A percentile compares a stretch with the other conserved stretches of the same genome.
phyloP scores from a whole-genome alignment of 768 basidiomycete genomes.

The Fomitopsis serialis region DNA sequence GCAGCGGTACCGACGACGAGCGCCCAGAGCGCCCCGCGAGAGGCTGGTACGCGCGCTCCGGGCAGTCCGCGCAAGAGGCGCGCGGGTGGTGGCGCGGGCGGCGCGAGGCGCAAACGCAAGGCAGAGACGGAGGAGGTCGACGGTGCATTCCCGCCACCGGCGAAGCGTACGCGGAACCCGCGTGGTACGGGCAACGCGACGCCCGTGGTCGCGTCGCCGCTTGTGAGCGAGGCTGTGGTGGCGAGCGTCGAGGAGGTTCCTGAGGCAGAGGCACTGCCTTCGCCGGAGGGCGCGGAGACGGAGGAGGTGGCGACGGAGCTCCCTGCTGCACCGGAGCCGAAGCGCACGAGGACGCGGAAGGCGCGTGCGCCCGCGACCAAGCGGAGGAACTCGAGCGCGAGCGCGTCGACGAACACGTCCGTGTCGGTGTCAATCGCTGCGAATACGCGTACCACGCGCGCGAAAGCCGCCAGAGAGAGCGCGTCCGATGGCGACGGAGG shows the following conservation, averaged over 20 bases:
- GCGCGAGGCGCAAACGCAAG: slow-evolving; percentile 51
- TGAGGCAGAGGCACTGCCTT: slow-evolving; percentile 7
- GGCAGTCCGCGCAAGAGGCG: slow-evolving; percentile 46
- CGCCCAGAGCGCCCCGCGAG: slow-evolving; percentile 25
- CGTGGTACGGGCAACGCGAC: slow-evolving; percentile 32
- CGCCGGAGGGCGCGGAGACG: slow-evolving; percentile 17
- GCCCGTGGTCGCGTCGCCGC: slow-evolving; percentile 17
- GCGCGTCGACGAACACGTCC: slow-evolving; percentile 39
- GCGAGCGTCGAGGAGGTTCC: slow-evolving; percentile 29
- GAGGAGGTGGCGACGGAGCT: slow-evolving; percentile 32
- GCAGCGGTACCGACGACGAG: slow-evolving; percentile 8
- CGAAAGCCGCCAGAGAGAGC: slow-evolving; percentile 2
- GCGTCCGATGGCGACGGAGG: not conserved
- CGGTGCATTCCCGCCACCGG: slow-evolving; percentile 53
- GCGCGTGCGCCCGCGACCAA: slow-evolving; percentile 25
- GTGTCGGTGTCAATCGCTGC: slow-evolving; percentile 28
- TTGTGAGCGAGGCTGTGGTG: slow-evolving; percentile 31
- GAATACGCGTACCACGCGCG: slow-evolving; percentile 9
- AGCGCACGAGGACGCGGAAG: slow-evolving; percentile 43
- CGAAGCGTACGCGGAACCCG: slow-evolving; percentile 56
- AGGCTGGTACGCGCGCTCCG: slow-evolving; percentile 15
- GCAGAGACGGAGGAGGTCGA: slow-evolving; percentile 62
- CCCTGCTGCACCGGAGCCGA: slow-evolving; percentile 19
- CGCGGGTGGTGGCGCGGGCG: slow-evolving; percentile 34
- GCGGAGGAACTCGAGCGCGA: slow-evolving; percentile 46